phyloP scores from a whole-genome alignment of 345 rosid species.

The Arabidopsis suecica region DNA sequence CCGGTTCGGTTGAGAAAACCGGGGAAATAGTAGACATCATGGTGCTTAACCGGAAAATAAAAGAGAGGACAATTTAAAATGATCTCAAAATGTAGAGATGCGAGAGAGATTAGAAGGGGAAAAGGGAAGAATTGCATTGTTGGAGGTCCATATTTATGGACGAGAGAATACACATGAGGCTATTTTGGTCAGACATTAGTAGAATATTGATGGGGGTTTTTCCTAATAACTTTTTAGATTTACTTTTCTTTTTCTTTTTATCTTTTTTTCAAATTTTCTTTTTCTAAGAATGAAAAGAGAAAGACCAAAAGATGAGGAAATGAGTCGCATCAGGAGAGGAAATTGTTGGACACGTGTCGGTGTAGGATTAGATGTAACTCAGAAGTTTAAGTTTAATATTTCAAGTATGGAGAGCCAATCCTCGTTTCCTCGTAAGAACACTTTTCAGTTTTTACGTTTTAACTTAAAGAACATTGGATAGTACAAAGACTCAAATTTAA shows the following conservation, averaged over 20 bases:
- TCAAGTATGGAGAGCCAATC: not conserved
- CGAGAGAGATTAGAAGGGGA: conserved; percentile 56
- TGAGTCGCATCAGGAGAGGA: not conserved
- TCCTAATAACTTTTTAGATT: not conserved
- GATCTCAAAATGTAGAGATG: conserved; percentile 22
- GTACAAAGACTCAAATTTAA: too few species aligned
- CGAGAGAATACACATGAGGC: conserved; percentile 23
- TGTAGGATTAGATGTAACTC: not conserved
- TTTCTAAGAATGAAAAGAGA: not conserved
- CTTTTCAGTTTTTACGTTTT: too few species aligned
- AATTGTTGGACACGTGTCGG: conserved; percentile 22
- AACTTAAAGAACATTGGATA: too few species aligned
- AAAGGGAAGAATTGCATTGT: conserved; percentile 82
- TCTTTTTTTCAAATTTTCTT: not conserved
- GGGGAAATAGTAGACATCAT: conserved; percentile 63
- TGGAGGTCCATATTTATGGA: conserved; percentile 66
- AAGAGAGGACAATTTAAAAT: not conserved
- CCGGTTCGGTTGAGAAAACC: conserved; percentile 46
- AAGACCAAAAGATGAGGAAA: conserved; percentile 6
- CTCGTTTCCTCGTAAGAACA: too few species aligned
- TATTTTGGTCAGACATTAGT: conserved; percentile 7
- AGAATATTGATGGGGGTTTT: not conserved
- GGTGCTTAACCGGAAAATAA: conserved; percentile 11
- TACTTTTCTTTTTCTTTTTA: not conserved
- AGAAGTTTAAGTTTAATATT: not conserved